Conservation (phyloP, 768 basidiomycete genomes). For the Termitomyces sp. region DNA sequence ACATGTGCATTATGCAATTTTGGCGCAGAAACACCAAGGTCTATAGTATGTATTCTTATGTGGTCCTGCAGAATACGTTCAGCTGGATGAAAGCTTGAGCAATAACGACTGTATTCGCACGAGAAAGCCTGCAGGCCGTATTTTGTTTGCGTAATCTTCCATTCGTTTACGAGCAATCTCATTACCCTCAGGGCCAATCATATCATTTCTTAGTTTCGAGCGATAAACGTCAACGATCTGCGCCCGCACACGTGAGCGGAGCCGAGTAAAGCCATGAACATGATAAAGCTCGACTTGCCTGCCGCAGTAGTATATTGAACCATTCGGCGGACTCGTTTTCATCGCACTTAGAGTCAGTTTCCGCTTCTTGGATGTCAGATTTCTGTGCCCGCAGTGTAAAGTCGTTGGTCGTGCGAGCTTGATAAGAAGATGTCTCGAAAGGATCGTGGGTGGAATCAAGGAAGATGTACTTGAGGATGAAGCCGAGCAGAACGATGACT, state of each 20-base stretch:
- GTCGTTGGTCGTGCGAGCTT: conserved; percentile 49
- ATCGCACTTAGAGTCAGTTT: conserved; percentile 20
- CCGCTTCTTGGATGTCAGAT: conserved; percentile 13
- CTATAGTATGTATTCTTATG: conserved; percentile 79
- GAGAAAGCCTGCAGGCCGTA: conserved; percentile 64
- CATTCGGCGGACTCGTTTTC: conserved; percentile 77
- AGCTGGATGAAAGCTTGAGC: background rate
- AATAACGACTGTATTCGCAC: conserved; percentile 36
- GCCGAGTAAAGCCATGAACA: background rate
- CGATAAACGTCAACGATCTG: conserved; percentile 72
- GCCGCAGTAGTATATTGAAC: conserved; percentile 82
- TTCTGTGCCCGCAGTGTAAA: conserved; percentile 33
- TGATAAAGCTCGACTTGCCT: conserved; percentile 39
- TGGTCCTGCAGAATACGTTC: conserved; percentile 51
- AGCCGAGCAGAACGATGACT: conserved; percentile 65
- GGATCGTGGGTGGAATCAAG: conserved; percentile 69
- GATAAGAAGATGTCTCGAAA: conserved; percentile 52
- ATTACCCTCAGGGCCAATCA: conserved; percentile 69
- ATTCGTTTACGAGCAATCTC: conserved; percentile 76
- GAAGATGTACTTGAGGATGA: conserved; percentile 93
- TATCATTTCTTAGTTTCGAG: conserved; percentile 66
- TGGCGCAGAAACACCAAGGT: conserved; percentile 80
- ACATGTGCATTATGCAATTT: conserved; percentile 65
- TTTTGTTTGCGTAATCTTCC: conserved; percentile 76
- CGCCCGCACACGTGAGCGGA: background rate